Conservation (phyloP, 2,329 filamentous ascomycete species). For the Botryosphaeria dothidea region DNA sequence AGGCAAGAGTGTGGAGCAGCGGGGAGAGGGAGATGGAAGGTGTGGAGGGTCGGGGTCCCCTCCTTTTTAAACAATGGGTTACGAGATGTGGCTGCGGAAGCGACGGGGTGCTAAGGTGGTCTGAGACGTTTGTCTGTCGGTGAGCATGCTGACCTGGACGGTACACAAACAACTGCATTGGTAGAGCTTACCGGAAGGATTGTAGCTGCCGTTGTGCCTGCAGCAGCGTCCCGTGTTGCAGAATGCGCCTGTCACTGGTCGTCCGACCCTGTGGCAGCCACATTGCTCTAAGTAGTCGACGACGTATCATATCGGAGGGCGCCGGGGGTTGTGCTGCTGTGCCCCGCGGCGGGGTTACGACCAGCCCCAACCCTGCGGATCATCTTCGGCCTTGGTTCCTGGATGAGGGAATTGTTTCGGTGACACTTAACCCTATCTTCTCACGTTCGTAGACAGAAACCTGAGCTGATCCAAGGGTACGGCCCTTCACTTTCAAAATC, state of each 20-base stretch:
- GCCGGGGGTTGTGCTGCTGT: neutral
- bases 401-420: neutral
- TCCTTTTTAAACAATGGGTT: neutral
- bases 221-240: conserved; percentile 5
- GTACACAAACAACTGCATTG: neutral
- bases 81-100: neutral
- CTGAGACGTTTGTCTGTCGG: conserved; percentile 13
- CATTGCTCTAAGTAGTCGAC: neutral
- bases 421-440: neutral
- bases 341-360: neutral
- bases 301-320: conserved; percentile 3
- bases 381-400: neutral
- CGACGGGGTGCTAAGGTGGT: neutral
- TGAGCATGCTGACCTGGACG: neutral
- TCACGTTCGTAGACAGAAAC: too few species aligned
- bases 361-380: neutral
- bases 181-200: neutral
- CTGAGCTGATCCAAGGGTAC: too few species aligned
- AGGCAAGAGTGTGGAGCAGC: neutral
- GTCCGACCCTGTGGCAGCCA: neutral
- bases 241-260: neutral
- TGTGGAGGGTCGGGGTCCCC: neutral
- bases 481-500: too few species aligned
- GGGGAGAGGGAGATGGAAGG: neutral
- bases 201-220: neutral